Conservation (phyloP, 1,284 basidiomycete genomes). For the Lentinula novae-zelandiae region DNA sequence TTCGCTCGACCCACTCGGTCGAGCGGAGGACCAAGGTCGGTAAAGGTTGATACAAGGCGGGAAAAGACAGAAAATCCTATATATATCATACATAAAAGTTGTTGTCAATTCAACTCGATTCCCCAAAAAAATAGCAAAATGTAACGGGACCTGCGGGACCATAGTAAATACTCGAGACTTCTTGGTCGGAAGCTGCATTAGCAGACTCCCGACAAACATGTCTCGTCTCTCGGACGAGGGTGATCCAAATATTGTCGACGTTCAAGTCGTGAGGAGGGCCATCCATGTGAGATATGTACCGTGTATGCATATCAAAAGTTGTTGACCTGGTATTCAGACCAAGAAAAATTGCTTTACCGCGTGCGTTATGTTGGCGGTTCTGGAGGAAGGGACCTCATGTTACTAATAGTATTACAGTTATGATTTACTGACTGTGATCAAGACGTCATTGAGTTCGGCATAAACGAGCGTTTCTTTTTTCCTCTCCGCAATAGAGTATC, state of each 20-base stretch:
- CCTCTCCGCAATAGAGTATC: too few species aligned
- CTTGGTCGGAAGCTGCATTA: neutral
- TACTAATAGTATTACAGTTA: too few species aligned
- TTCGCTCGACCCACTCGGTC: constrained; percentile 4
- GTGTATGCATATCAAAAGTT: constrained; percentile 5
- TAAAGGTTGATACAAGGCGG: constrained; percentile 6
- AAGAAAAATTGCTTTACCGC: neutral
- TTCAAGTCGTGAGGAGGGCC: constrained; percentile 6
- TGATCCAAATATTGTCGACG: constrained; percentile 9
- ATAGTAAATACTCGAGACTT: constrained; percentile 5
- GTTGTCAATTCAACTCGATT: neutral
- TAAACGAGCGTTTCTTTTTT: too few species aligned
- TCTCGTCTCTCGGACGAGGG: constrained; percentile 9
- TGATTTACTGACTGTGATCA: neutral
- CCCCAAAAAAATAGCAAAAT: neutral
- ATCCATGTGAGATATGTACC: constrained; percentile 8
- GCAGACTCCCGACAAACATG: constrained; percentile 3
- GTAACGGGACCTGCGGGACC: constrained; percentile 6
- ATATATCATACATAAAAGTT: neutral
- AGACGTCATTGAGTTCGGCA: neutral
- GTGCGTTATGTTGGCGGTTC: neutral
- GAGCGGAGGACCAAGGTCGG: constrained; percentile 9
- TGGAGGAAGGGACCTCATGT: constrained; percentile 4
- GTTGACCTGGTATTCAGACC: neutral
- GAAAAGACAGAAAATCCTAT: constrained; percentile 7